Conservation (phyloP, 2,329 filamentous ascomycete species). For the Biscogniauxia sp. region DNA sequence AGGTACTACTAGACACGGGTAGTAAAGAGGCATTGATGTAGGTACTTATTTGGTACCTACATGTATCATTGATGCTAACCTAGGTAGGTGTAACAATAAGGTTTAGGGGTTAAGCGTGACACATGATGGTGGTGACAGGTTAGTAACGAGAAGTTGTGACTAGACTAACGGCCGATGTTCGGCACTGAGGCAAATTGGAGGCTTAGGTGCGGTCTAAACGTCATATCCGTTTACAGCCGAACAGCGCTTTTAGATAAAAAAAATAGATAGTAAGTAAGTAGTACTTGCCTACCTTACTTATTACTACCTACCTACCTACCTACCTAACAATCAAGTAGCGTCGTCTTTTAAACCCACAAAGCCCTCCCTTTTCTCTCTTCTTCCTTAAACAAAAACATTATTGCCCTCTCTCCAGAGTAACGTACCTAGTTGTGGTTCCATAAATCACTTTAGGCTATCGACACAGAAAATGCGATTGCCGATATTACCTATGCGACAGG, state of each 20-base stretch:
- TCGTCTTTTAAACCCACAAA: not conserved
- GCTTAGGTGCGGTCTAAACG: not conserved
- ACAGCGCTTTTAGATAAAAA: not conserved
- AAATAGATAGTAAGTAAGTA: not conserved
- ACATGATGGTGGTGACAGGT: not conserved
- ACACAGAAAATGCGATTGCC: conserved; percentile 23
- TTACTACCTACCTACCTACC: not conserved
- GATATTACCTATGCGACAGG: conserved; percentile 16
- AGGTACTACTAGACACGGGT: no score
- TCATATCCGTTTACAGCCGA: not conserved
- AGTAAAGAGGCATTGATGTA: no score
- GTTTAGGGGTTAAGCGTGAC: not conserved
- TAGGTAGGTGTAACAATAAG: no score
- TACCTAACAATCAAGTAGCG: no score
- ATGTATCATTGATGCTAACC: no score
- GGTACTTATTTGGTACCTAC: no score
- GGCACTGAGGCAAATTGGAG: not conserved
- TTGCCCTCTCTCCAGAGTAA: no score
- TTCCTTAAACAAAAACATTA: not conserved
- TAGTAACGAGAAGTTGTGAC: not conserved
- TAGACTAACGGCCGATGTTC: not conserved
- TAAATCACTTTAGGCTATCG: no score
- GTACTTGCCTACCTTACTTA: no score
- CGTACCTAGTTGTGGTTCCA: no score
- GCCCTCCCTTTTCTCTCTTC: not conserved